phyloP scores from a whole-genome alignment of 2,329 filamentous ascomycete genomes.

The Chaetomiaceae sp. region DNA sequence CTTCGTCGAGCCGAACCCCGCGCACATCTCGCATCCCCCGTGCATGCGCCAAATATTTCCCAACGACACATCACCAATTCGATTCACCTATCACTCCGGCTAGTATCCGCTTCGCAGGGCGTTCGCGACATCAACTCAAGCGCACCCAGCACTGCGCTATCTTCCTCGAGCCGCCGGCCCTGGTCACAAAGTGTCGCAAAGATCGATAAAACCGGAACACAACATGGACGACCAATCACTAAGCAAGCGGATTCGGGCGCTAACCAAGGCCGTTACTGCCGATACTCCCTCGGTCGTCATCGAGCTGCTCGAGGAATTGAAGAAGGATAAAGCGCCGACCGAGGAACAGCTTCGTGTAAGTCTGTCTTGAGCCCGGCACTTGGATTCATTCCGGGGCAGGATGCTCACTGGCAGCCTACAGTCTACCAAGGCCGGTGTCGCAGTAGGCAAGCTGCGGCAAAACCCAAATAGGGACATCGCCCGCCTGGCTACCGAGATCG shows the following conservation, averaged over 20 bases:
- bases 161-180: neutral
- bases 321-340: conserved; percentile 74
- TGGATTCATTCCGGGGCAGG: neutral
- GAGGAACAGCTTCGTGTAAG: conserved; percentile 82
- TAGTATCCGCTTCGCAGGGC: too few relatives aligned
- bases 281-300: conserved; percentile 71
- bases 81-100: too few relatives aligned
- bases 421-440: conserved; percentile 86
- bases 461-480: conserved; percentile 80
- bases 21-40: too few relatives aligned
- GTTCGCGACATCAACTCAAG: too few relatives aligned
- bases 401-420: conserved; percentile 30
- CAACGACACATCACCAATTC: too few relatives aligned
- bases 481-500: conserved; percentile 72
- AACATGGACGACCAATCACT: conserved; percentile 79
- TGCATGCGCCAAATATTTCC: too few relatives aligned
- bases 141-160: too few relatives aligned
- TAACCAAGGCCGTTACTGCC: conserved; percentile 74
- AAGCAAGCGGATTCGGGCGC: conserved; percentile 67
- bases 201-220: too few relatives aligned
- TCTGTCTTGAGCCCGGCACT: conserved; percentile 20
- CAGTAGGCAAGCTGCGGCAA: conserved; percentile 73
- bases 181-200: too few relatives aligned
- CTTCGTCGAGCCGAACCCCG: too few relatives aligned
- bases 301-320: conserved; percentile 69